phyloP scores from a whole-genome alignment of 2,329 filamentous ascomycete species.

The Colletotrichum paranaense region DNA sequence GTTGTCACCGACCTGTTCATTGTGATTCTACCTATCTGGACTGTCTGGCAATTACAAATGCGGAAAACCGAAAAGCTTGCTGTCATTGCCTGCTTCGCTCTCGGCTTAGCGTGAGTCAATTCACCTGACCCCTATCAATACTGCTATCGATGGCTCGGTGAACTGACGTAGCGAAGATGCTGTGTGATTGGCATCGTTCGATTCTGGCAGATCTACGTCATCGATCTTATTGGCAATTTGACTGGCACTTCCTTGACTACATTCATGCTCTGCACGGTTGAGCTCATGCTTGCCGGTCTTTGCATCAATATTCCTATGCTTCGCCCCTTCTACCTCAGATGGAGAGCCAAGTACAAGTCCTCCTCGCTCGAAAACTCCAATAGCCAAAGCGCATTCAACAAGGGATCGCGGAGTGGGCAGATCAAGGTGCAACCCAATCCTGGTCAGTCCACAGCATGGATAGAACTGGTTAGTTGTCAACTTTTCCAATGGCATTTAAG shows the following conservation, averaged over 20 bases:
- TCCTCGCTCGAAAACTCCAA: conserved; percentile 43
- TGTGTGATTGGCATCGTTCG: conserved; percentile 52
- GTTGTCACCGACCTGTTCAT: conserved; percentile 50
- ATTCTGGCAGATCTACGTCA: conserved; percentile 49
- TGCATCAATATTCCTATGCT: conserved; percentile 57
- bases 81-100: conserved; percentile 39
- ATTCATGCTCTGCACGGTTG: conserved; percentile 52
- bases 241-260: conserved; percentile 54
- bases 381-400: conserved; percentile 25
- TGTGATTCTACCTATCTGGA: conserved; percentile 48
- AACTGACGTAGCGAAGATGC: conserved; percentile 40
- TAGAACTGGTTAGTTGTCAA: conserved; percentile 33
- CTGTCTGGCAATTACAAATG: conserved; percentile 47
- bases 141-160: neutral
- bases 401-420: conserved; percentile 16
- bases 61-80: conserved; percentile 40
- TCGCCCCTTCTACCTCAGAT: conserved; percentile 47
- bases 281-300: conserved; percentile 53
- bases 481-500: neutral
- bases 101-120: conserved; percentile 37
- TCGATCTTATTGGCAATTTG: conserved; percentile 49
- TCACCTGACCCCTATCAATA: neutral
- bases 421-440: conserved; percentile 22
- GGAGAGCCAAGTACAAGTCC: conserved; percentile 45
- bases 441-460: conserved; percentile 25